Base-by-base conservation (phyloP, 1,284 basidiomycete species). In the Ganoderma meredithae region DNA sequence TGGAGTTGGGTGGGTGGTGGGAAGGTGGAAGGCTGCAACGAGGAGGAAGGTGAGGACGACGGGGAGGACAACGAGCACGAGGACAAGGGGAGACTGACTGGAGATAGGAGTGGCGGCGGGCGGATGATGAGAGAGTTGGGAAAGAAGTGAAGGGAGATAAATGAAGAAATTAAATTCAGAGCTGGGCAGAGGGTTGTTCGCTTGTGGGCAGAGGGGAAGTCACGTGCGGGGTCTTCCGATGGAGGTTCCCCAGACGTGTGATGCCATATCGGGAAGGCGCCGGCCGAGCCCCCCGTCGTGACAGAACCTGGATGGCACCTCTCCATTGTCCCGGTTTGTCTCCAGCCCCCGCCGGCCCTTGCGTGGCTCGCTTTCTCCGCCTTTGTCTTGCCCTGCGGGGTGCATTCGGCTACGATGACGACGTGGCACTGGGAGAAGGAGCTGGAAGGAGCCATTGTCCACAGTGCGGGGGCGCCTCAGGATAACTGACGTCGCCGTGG, bases 131-230 rank as follows among this genome's bases (percentile, higher is more conserved):
- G 82, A 41, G 58, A 81, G 84, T 83, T 81, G 81, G 76, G 80
- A 79, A 78, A 80, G 81, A 79, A 76, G 77, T 70, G 75, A 77
- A 76, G 71, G 75, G 75, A 81, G 81, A 83, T 82, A 83, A 81
- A 80, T 77, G 73, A 79, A 74, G 80, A 83, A 84, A 83, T 82
- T 83, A 84, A 84, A 85, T 83, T 79, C 76, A 78, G 79, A 77
- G 76, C 80, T 79, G 83, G 83, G 84, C 84, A 85, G 76, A 84
- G 83, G 83, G 83, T 84, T 83, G 69, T 75, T 72, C 69, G 69
- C 69, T 63, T 67, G 69, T 77, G 78, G 78, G 78, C 78, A 78
- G 73, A 79, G 78, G 78, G 78, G 71, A 74, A 55, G 68, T 69
- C 78, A 78, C 78, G 78, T 79, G 76, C 13, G 55, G 41, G 43